Base-by-base conservation (phyloP, 2,329 filamentous ascomycete species). In the Tolypocladium endophyticum region DNA sequence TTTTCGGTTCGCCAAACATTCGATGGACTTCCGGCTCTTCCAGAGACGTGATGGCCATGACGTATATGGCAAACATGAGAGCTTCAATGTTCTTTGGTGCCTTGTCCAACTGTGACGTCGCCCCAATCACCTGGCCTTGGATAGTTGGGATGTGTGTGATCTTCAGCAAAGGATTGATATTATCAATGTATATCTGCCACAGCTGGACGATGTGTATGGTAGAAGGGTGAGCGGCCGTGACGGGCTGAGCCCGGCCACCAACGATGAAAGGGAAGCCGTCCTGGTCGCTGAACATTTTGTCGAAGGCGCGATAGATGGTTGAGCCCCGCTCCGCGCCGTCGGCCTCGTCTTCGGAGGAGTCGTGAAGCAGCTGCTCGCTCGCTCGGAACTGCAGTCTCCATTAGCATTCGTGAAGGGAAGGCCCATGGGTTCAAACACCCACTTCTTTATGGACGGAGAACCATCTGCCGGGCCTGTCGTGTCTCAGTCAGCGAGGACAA, bases 141-240 rank as follows among this genome's bases (percentile, higher is more conserved):
- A 89, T 73, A 1, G 81, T 87, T 0, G 86, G 85, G 0, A 83
- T 81, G 66, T 90, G 87, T 0, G 84, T 86, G 59, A 89, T 77
- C 66, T 88, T 89, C 55, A 88, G 76, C 7, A 90, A 69, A 0
- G 87, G 85, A 64, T 89, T 85, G 64, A 89, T 82, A 65, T 88
- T 88, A 63, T 85, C 81, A 50, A 89, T 78, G 67, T 87, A 90
- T 20, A 83, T 78, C 70, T 89, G 86, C 87, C 87, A 90, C 23
- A 87, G 74, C 64, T 83, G 79, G 61, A 87, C 81, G 58, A 86
- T 85, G 60, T 85, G 82, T 25, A 85, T 79, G 30, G 80, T 74
- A 1, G 79, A 69, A 12, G 84, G 84, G 62, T 85, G 82, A 20
- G 75, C 70, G 56, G 75, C 73, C 4, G 78, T 77, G 56, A 83